phyloP scores from a whole-genome alignment of 306 rosid genomes.

The Medicago ruthenica region DNA sequence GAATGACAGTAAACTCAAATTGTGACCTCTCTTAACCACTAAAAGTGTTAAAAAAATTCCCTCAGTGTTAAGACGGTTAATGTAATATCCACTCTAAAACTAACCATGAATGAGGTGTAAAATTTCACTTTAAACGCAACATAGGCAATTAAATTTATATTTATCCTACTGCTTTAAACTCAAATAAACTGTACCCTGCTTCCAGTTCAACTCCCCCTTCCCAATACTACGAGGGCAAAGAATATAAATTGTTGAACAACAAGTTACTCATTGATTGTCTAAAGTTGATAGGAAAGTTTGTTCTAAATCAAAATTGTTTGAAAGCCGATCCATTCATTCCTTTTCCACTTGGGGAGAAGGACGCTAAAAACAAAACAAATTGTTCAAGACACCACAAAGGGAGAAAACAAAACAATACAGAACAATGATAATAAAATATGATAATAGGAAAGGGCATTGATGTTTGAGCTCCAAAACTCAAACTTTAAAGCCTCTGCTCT shows the following conservation, averaged over 20 bases:
- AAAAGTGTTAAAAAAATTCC: too few species aligned
- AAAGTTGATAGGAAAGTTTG: conserved; percentile 4
- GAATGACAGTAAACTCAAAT: too few species aligned
- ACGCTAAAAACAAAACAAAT: conserved; percentile 28
- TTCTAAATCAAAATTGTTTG: conserved; percentile 39
- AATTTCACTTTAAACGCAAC: too few species aligned
- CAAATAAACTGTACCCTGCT: too few species aligned
- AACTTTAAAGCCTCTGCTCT: conserved; percentile 68
- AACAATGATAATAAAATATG: background rate
- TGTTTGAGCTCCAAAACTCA: conserved; percentile 41
- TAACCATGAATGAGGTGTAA: too few species aligned
- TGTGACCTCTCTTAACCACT: too few species aligned
- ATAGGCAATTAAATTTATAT: too few species aligned
- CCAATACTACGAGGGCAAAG: background rate
- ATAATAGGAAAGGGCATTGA: conserved; percentile 6
- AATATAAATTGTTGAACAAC: background rate
- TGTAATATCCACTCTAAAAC: too few species aligned
- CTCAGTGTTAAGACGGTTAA: too few species aligned
- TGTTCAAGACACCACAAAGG: conserved; percentile 24
- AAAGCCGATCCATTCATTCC: background rate
- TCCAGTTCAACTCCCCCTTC: too few species aligned
- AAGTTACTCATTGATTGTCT: conserved; percentile 25
- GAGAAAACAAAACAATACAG: conserved; percentile 21
- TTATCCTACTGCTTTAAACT: too few species aligned
- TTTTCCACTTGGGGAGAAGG: conserved; percentile 6